These are phyloP conservation scores for Diaporthe humulicola DNA, from an alignment of 2,329 filamentous ascomycete genomes.

Conservation along the genomic window DNA sequence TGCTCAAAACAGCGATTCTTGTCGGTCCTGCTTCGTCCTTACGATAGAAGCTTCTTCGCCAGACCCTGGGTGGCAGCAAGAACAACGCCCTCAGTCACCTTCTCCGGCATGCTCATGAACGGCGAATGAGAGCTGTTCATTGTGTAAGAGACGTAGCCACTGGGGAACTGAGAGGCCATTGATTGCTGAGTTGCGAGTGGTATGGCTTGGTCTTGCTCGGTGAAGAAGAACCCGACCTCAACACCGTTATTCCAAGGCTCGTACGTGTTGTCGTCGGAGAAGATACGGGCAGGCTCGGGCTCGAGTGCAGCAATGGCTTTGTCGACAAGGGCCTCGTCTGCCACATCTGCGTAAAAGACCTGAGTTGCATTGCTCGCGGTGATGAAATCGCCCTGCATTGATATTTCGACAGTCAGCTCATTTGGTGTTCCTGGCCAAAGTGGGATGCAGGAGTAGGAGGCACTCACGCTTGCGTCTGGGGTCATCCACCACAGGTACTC, in stretches of 20 bases:
- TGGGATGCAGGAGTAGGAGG: not conserved
- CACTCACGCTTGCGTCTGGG: slow-evolving; percentile 24
- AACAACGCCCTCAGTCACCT: slow-evolving; percentile 28
- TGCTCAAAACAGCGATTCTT: not conserved
- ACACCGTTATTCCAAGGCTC: slow-evolving; percentile 37
- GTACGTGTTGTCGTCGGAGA: slow-evolving; percentile 32
- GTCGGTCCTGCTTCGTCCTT: no score
- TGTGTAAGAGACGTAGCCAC: slow-evolving; percentile 23
- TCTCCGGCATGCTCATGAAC: slow-evolving; percentile 31
- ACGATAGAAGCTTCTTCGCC: not conserved
- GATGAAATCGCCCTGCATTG: slow-evolving; percentile 34
- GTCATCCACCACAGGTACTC: slow-evolving; percentile 34
- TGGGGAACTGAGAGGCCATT: slow-evolving; percentile 32
- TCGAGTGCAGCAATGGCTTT: slow-evolving; percentile 29
- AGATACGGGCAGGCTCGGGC: slow-evolving; percentile 30
- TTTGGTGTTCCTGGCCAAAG: not conserved
- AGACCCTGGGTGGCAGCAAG: slow-evolving; percentile 16
- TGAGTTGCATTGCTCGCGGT: slow-evolving; percentile 16
- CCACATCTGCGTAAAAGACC: slow-evolving; percentile 37
- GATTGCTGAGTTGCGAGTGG: slow-evolving; percentile 23
- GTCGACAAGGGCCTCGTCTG: not conserved
- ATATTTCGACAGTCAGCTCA: not conserved
- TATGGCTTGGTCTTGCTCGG: slow-evolving; percentile 36
- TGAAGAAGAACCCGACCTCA: slow-evolving; percentile 35
- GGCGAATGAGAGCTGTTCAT: slow-evolving; percentile 35